phyloP scores from a whole-genome alignment of 352 stramenopile species.

The Pythium catenulatum region DNA sequence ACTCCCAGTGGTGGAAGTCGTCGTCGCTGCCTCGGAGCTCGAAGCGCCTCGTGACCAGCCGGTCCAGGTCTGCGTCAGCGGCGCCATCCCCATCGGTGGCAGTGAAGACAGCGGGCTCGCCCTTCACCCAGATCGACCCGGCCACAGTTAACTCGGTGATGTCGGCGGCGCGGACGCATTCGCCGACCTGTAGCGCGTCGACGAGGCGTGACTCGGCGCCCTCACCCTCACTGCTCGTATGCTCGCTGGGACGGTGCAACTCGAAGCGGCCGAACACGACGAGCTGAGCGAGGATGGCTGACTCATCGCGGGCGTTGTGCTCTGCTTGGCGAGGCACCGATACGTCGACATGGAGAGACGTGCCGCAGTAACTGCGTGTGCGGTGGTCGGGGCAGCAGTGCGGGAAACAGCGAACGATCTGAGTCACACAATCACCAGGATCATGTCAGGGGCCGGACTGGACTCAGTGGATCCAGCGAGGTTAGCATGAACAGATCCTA shows the following conservation, averaged over 20 bases:
- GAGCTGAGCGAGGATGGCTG: too few relatives aligned
- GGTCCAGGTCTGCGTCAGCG: neutral
- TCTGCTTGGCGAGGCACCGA: too few relatives aligned
- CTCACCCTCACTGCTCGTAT: neutral
- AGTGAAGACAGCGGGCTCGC: neutral
- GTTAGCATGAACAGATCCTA: too few relatives aligned
- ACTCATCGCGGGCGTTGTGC: too few relatives aligned
- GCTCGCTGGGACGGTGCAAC: conserved; percentile 16
- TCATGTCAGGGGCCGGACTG: too few relatives aligned
- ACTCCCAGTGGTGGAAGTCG: conserved; percentile 69
- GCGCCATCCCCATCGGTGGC: neutral
- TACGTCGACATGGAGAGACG: conserved; percentile 62
- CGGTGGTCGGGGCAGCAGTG: conserved; percentile 74
- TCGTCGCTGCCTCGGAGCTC: conserved; percentile 44
- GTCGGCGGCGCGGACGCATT: conserved; percentile 11
- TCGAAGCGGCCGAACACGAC: conserved; percentile 65
- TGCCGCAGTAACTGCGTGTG: conserved; percentile 70
- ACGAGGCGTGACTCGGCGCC: neutral
- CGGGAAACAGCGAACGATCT: conserved; percentile 78
- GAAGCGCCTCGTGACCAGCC: neutral
- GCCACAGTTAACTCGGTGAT: neutral
- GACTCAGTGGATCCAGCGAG: neutral
- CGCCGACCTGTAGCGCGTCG: conserved; percentile 15
- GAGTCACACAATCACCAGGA: neutral
- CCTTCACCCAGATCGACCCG: conserved; percentile 24